Evolutionary conservation across 306 rosid species (phyloP), one percentile per base, ranked within the genome.

Genomic region (Dryas octopetala): DNA sequence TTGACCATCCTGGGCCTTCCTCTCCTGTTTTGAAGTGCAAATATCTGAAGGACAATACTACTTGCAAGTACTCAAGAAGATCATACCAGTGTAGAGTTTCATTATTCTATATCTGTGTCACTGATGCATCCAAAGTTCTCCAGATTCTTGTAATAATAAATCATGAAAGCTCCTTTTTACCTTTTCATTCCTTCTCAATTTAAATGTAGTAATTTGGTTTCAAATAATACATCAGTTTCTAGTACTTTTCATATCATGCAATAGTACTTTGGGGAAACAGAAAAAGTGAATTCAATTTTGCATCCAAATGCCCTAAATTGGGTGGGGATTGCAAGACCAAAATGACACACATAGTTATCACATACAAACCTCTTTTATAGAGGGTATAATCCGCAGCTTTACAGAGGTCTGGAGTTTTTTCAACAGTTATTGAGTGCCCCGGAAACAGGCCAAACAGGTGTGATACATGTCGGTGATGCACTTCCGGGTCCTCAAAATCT

Each of bases 1-100:
- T 91, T 46, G 98, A 95, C 98, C 98, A 95, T 68, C 96, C 98
- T n/a, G 98, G 97, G 78, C 98, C 97, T 1, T 95, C 98, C 62
- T 88, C 97, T 71, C 98, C 97, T 95, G 86, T 84, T 80, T 70
- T 46, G 78, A 64, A 62, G 26, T 8, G 75, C 68, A 71, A 8
- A 73, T 81, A 74, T 70, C 66, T 69, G 68, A 79, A 49, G 15
- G 9, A 10, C 13, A 16, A 28, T 13, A 14, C 19, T 52, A 14
- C 57, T 1, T 52, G 38, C 38, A 32, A 52, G n/a, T 52, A n/a
- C 7, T 52, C n/a, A 52, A 52, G 57, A 52, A 52, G 57, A 17
- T 55, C 28, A 17, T 55, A 5, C 61, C 9, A 17, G 6, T 12
- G 41, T 58, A 11, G 28, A 23, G 15, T 61, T 60, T 61, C 45